Base-by-base conservation (phyloP, 495 filamentous ascomycete species). In the Aspergillus mulundensis region DNA sequence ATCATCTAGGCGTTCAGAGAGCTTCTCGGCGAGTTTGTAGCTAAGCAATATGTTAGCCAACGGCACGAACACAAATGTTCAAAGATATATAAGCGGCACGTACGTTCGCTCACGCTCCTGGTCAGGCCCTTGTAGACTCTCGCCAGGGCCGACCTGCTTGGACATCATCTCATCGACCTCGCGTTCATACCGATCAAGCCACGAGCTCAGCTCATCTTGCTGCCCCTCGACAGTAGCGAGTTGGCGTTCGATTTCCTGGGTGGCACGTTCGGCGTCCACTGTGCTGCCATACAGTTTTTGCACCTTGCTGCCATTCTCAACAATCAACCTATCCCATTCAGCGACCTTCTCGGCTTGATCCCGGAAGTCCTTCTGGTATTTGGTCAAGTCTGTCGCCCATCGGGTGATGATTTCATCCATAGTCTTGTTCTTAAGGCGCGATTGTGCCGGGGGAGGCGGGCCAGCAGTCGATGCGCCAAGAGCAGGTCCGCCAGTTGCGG, bases 341-440 rank as follows among this genome's bases (percentile, higher is more conserved):
- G 91, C 85, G 15, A 97, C 89, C 61, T 92, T 87, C 54, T 84
- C 72, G 0, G 95, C 95, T 66, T 97, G 91, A 3, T 84, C 78
- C 53, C 91, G 88, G 76, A 97, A 99, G 43, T 96, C 89, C 66
- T 93, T 91, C 66, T 97, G 92, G 66, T 97, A 96, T 64, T 95
- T 94, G 54, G 89, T 85, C 24, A 97, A 81, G 66, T 97, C 94
- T 0, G 89, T 87, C 0, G 94, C 94, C 95, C 95, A 99, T 16
- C 90, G 84, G n/a, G 88, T 96, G 63, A 99, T 91, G 61, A 99
- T 97, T 68, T 99, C 95, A 64, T 97, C 94, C 93, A 99, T 97
- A 1, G 93, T 95, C 75, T 95, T 97, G 67, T 96, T 95, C 76
- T 95, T 96, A 19, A 99, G 76, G 12, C 94, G 89, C 1, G 93